A percentile compares a stretch with the other conserved stretches of the same genome.
These are phyloP conservation scores for Saururus chinensis DNA, from an alignment of 164 flowering plant genomes.

Conservation along the genomic window DNA sequence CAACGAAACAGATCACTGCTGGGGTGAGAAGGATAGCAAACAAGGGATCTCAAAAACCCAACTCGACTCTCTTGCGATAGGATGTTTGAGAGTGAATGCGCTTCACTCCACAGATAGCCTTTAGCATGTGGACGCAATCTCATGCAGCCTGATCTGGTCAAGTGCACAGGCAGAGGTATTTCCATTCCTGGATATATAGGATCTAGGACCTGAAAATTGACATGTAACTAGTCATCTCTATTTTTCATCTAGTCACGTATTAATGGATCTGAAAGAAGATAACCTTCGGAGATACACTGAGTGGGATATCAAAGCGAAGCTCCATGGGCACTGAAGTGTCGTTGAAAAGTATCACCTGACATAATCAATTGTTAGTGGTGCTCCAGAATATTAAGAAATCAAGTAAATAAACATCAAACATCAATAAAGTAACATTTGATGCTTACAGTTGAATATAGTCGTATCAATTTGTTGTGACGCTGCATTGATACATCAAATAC, in stretches of 20 bases:
- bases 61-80: conserved; percentile 49
- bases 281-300: conserved; percentile 93
- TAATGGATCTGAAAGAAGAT: neutral
- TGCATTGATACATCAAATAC: conserved; percentile 85
- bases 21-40: conserved; percentile 87
- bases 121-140: conserved; percentile 88
- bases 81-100: conserved; percentile 55
- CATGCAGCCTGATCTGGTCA: conserved; percentile 85
- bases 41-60: conserved; percentile 67
- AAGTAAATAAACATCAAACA: conserved; percentile 1
- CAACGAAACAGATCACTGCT: conserved; percentile 88
- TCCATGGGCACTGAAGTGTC: conserved; percentile 72
- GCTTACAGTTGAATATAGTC: conserved; percentile 82
- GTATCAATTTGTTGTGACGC: conserved; percentile 67
- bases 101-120: conserved; percentile 90
- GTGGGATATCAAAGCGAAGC: conserved; percentile 92
- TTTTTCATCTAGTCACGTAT: neutral
- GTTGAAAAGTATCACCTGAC: conserved; percentile 74
- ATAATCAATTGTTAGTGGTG: conserved; percentile 4
- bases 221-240: neutral
- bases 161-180: conserved; percentile 83
- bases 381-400: no score
- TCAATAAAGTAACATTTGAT: neutral
- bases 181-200: conserved; percentile 83
- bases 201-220: conserved; percentile 53